Conservation (phyloP, 106 monocot genomes). For the Allium fistulosum region DNA sequence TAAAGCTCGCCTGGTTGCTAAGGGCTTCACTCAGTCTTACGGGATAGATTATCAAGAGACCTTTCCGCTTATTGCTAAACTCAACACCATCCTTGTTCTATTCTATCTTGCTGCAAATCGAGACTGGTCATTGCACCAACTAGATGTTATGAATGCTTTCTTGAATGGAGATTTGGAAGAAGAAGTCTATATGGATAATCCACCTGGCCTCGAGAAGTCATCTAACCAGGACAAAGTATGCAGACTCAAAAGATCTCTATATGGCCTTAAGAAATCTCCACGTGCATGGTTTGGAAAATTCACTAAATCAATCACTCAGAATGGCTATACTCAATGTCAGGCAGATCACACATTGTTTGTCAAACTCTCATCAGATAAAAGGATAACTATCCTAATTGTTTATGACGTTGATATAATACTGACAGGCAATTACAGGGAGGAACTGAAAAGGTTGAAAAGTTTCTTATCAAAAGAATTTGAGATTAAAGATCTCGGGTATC, state of each 20-base stretch:
- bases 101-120: slow-evolving; percentile 1
- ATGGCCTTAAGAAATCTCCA: too few species aligned
- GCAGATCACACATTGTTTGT: too few species aligned
- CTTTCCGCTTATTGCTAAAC: neutral
- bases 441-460: too few species aligned
- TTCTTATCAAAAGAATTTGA: slow-evolving; percentile 1
- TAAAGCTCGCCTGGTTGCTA: slow-evolving; percentile 2
- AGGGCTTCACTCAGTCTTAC: slow-evolving; percentile 2
- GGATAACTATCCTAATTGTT: too few species aligned
- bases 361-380: too few species aligned
- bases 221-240: neutral
- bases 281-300: too few species aligned
- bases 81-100: neutral
- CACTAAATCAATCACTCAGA: too few species aligned
- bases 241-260: neutral
- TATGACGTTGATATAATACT: too few species aligned
- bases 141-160: neutral
- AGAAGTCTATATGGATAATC: neutral
- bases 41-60: slow-evolving; percentile 9
- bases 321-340: too few species aligned
- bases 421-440: too few species aligned
- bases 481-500: slow-evolving; percentile 1
- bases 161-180: too few species aligned
- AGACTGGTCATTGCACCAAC: slow-evolving; percentile 5
- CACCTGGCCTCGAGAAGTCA: slow-evolving; percentile 2